Percentiles rank a stretch among this genome's conserved stretches.
Conservation (phyloP, 2,329 filamentous ascomycete species). For the Hypocrella siamensis region DNA sequence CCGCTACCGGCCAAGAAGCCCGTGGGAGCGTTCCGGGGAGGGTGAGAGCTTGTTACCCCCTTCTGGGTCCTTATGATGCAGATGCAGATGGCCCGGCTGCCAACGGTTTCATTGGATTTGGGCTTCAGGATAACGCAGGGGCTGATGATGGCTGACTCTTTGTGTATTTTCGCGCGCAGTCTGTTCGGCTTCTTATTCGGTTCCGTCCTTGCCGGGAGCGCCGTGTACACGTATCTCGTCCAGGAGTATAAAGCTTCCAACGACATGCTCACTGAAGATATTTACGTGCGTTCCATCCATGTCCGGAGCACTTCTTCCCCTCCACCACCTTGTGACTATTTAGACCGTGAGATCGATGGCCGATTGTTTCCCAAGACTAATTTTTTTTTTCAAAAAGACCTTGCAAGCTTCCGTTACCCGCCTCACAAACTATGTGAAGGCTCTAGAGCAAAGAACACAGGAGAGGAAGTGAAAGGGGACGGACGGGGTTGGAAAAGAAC, state of each 20-base stretch:
- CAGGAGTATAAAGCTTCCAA: constrained; percentile 90
- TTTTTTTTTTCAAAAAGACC: too few species aligned
- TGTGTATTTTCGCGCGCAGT: constrained; percentile 29
- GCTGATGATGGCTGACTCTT: too few species aligned
- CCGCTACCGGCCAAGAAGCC: constrained; percentile 41
- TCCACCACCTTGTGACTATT: too few species aligned
- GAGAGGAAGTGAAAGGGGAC: constrained; percentile 22
- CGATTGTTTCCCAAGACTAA: too few species aligned
- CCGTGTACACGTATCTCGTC: constrained; percentile 83
- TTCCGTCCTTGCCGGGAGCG: constrained; percentile 59
- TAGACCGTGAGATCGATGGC: not conserved
- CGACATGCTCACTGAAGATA: constrained; percentile 85
- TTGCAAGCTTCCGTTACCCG: constrained; percentile 78
- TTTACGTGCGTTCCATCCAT: constrained; percentile 57
- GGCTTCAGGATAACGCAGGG: too few species aligned
- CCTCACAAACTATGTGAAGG: constrained; percentile 69
- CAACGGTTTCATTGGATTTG: too few species aligned
- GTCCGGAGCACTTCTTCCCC: not conserved
- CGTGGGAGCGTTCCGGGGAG: constrained; percentile 44
- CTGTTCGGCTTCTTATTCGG: constrained; percentile 87
- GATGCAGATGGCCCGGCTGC: too few species aligned
- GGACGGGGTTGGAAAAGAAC: not conserved
- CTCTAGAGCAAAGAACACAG: constrained; percentile 67
- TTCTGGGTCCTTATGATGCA: too few species aligned
- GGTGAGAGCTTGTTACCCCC: constrained; percentile 26